Evolutionary conservation across 2,329 filamentous ascomycete species (phyloP).

Genomic region (Pyrenochaeta sp.): DNA sequence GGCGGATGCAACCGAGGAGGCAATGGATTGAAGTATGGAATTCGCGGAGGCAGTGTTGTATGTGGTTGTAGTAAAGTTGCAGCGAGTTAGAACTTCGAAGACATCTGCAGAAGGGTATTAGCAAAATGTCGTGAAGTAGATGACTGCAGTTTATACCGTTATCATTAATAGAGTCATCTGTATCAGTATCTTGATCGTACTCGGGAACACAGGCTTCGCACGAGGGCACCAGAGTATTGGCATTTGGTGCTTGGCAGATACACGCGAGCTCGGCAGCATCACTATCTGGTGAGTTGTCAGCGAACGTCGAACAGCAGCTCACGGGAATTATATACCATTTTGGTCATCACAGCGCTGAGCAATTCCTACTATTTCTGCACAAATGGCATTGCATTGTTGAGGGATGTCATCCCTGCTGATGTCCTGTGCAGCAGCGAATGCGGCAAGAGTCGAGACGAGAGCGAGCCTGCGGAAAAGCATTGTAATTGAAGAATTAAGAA

Average conservation of each 20-base stretch:
- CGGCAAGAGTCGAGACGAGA: constrained; percentile 32
- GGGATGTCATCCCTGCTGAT: constrained; percentile 41
- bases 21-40: constrained; percentile 8
- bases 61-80: constrained; percentile 36
- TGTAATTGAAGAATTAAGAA: constrained; percentile 1
- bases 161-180: constrained; percentile 9
- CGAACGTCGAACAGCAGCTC: neutral
- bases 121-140: neutral
- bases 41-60: constrained; percentile 27
- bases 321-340: constrained; percentile 18
- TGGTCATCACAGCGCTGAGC: constrained; percentile 33
- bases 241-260: constrained; percentile 37
- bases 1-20: constrained; percentile 8
- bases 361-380: constrained; percentile 30
- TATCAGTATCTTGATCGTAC: constrained; percentile 26
- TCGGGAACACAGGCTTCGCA: constrained; percentile 42
- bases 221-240: constrained; percentile 30
- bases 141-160: constrained; percentile 22
- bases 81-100: constrained; percentile 36
- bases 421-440: constrained; percentile 33
- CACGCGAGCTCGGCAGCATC: constrained; percentile 34
- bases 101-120: constrained; percentile 25
- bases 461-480: constrained; percentile 34
- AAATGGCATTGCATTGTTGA: constrained; percentile 35
- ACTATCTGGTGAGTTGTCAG: constrained; percentile 15